Conservation (phyloP, 805 yeast species). For the Saccharomycopsis oosterbeekiorum region DNA sequence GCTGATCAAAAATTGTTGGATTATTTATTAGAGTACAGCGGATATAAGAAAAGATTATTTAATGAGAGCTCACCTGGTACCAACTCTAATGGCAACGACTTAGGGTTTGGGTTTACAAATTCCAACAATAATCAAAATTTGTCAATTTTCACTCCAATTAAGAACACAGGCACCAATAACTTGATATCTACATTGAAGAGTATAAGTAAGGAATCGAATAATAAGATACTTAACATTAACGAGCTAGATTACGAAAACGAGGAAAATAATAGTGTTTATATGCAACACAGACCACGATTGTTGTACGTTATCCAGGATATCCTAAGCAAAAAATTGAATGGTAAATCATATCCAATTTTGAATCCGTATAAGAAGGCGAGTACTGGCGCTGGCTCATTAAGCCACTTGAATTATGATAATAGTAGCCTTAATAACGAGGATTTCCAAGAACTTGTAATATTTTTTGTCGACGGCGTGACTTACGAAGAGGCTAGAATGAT, state of each 20-base stretch:
- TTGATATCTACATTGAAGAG: constrained; percentile 11
- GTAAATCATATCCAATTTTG: constrained; percentile 34
- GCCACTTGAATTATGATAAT: constrained; percentile 2
- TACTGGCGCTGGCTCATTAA: constrained; percentile 15
- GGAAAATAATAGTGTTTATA: constrained; percentile 60
- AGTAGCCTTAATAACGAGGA: constrained; percentile 25
- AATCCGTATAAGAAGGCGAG: constrained; percentile 29
- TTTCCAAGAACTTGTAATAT: constrained; percentile 60
- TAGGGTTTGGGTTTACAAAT: constrained; percentile 3
- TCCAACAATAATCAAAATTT: constrained; percentile 3
- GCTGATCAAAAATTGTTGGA: constrained; percentile 36
- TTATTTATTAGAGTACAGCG: constrained; percentile 36
- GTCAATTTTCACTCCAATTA: constrained; percentile 13
- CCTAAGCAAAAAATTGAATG: constrained; percentile 32
- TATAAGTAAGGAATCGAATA: constrained; percentile 9
- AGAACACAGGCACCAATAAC: constrained; percentile 5
- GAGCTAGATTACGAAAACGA: constrained; percentile 22
- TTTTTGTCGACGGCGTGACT: constrained; percentile 81
- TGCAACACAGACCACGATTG: constrained; percentile 83
- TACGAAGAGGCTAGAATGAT: constrained; percentile 85
- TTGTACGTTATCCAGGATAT: constrained; percentile 36
- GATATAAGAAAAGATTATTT: constrained; percentile 33
- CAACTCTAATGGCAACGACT: background rate
- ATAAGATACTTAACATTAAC: constrained; percentile 18
- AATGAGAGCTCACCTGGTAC: constrained; percentile 21